Evolutionary conservation across 345 rosid species (phyloP), one percentile per base, ranked within the genome.

Genomic region (Moricandia moricandioides): DNA sequence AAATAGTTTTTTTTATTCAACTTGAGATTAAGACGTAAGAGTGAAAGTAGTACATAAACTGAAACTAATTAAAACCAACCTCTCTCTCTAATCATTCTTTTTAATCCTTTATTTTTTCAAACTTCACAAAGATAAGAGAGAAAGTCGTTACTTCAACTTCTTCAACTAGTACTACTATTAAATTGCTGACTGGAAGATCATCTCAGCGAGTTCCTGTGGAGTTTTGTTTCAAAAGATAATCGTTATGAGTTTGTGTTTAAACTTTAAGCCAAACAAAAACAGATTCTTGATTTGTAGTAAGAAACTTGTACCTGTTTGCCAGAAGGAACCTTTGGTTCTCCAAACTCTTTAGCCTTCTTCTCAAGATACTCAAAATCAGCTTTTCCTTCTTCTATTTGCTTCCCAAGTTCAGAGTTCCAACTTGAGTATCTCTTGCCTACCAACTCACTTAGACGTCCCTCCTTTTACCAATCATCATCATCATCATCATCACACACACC

Each of bases 171-270:
- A 37, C 43, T 37, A 37, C 43, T 14, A 5, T 69, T 80, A 80
- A 43, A 80, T 40, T 26, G 80, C 67, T 52, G 83, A 88, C 47
- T 90, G 93, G 82, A 95, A 90, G 33, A 95, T 82, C 97, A 95
- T 90, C 89, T 95, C 97, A 13, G 97, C 97, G 7, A 92, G 93
- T 73, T 94, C 98, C 97, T 91, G 86, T 85, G 83, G 6, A 26
- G 34, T 68, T 69, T 52, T 10, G 58, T 68, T 67, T 21, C 51
- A 35, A 60, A 27, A 12, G 21, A 30, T 9, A 14, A 55, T n/a
- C 59, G 39, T 70, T 33, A 40, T 6, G 66, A 63, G 71, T 33
- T 16, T 62, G 27, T 21, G 34, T 24, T 57, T 7, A 33, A 56
- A 7, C n/a, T 39, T 39, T 5, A 30, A 54, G 2, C 12, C 1